These are phyloP conservation scores for Speleostelium caveatum DNA, from an alignment of 78 protist genomes.

Conservation along the genomic window DNA sequence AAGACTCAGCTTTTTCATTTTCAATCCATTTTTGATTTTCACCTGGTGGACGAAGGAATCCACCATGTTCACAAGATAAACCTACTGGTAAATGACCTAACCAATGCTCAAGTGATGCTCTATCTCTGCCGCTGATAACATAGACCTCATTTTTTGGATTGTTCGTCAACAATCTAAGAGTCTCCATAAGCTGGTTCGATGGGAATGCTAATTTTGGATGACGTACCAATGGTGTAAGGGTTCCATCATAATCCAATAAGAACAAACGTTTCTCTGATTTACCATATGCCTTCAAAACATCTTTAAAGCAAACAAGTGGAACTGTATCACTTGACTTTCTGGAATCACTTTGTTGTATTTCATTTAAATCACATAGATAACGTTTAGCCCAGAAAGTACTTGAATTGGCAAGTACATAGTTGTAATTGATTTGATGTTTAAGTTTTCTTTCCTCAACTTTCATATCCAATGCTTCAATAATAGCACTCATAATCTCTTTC, in stretches of 20 bases:
- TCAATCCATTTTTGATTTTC: slow-evolving; percentile 54
- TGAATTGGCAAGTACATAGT: slow-evolving; percentile 61
- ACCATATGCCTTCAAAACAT: neutral
- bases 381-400: slow-evolving; percentile 56
- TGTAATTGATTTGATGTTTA: slow-evolving; percentile 37
- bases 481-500: slow-evolving; percentile 36
- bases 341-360: neutral
- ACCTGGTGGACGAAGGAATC: slow-evolving; percentile 39
- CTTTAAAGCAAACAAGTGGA: neutral
- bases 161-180: neutral
- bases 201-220: slow-evolving; percentile 78
- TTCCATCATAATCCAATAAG: slow-evolving; percentile 86
- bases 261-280: neutral
- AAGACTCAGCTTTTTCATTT: neutral
- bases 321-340: neutral
- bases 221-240: slow-evolving; percentile 77
- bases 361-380: slow-evolving; percentile 20
- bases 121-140: slow-evolving; percentile 78
- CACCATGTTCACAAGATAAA: slow-evolving; percentile 81
- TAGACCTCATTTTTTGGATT: slow-evolving; percentile 42
- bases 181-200: slow-evolving; percentile 32
- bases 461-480: slow-evolving; percentile 63
- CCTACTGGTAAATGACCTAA: slow-evolving; percentile 68
- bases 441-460: slow-evolving; percentile 11
- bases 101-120: slow-evolving; percentile 60